phyloP scores from a whole-genome alignment of 352 stramenopile species.

The Globisporangium apiculatum region DNA sequence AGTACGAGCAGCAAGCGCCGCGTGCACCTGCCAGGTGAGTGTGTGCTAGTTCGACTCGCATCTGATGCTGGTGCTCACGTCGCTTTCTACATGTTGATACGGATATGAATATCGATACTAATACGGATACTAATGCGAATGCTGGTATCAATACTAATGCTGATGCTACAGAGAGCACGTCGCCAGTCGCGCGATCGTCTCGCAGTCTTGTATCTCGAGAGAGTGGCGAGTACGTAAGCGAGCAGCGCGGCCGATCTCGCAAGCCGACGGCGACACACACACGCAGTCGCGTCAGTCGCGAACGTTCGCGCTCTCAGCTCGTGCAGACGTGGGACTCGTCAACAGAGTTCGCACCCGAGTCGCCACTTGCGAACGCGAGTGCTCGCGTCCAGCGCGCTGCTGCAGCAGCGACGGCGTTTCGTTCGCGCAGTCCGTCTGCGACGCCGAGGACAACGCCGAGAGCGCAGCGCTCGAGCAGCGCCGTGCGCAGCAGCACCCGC shows the following conservation, averaged over 20 bases:
- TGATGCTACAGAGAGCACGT: no score
- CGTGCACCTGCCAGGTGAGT: not conserved
- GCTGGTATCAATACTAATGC: no score
- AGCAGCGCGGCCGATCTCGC: not conserved
- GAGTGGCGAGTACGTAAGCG: not conserved
- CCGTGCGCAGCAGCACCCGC: conserved; percentile 3
- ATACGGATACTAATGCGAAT: no score
- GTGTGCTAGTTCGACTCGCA: not conserved
- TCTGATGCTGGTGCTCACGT: not conserved
- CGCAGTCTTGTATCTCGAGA: no score
- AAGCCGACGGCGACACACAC: not conserved
- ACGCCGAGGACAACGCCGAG: conserved; percentile 10
- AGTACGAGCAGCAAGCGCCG: no score
- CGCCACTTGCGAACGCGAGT: not conserved
- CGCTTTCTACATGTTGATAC: no score
- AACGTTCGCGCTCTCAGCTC: not conserved
- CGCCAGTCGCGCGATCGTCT: no score
- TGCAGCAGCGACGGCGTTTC: no score
- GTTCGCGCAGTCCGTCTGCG: not conserved
- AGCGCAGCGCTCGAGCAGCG: conserved; percentile 10
- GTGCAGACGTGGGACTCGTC: conserved; percentile 5
- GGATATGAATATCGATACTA: no score
- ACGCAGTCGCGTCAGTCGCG: no score
- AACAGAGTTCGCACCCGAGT: not conserved
- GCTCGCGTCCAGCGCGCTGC: not conserved